A percentile compares a stretch with the other conserved stretches of the same genome.
Evolutionary conservation across 2,329 filamentous ascomycete species (phyloP).

Genomic region (Fusarium sp.): DNA sequence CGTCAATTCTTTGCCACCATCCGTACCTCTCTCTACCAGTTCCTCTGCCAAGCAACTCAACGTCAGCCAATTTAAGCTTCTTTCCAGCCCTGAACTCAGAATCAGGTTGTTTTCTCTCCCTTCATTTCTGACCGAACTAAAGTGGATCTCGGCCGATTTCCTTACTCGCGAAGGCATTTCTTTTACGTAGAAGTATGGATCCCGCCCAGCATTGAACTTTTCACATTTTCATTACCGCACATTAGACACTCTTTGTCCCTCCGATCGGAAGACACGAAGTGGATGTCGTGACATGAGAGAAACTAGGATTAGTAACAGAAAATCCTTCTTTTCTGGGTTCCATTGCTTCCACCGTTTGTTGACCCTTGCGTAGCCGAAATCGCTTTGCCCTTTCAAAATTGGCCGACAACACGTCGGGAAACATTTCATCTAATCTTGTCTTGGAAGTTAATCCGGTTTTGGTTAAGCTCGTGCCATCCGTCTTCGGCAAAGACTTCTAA

Average conservation of each 20-base stretch:
- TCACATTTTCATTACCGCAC: constrained; percentile 10
- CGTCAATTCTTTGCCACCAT: neutral
- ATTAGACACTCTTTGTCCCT: constrained; percentile 20
- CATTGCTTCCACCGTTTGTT: constrained; percentile 14
- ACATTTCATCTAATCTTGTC: neutral
- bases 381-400: neutral
- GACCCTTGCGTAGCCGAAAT: constrained; percentile 12
- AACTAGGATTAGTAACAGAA: constrained; percentile 12
- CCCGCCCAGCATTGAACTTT: constrained; percentile 30
- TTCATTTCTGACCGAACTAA: neutral
- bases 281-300: constrained; percentile 34
- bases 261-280: constrained; percentile 24
- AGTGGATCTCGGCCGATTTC: constrained; percentile 22
- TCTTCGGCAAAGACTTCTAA: neutral
- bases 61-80: constrained; percentile 2
- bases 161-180: constrained; percentile 28
- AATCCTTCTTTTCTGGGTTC: constrained; percentile 13
- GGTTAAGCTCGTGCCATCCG: neutral
- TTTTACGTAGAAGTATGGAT: constrained; percentile 45
- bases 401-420: neutral
- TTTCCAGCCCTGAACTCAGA: neutral
- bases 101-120: neutral
- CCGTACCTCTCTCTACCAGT: neutral
- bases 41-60: neutral
- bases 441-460: neutral